Percentiles rank a stretch among this genome's conserved stretches.
These are phyloP conservation scores for Omphalotus guepiniiformis DNA, from an alignment of 768 basidiomycete genomes.

Conservation along the genomic window DNA sequence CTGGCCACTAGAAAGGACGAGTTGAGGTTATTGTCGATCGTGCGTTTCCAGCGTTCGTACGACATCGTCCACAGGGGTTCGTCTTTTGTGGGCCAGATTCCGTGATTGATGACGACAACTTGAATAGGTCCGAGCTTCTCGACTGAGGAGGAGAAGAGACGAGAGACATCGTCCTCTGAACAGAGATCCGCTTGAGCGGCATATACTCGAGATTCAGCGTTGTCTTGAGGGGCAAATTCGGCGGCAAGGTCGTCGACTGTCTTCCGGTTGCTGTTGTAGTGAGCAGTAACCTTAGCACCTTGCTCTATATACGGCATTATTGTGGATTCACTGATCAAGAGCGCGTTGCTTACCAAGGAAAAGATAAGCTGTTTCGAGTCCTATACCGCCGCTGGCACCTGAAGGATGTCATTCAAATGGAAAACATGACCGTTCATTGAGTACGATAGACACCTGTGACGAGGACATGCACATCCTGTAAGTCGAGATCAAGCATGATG, in stretches of 20 bases:
- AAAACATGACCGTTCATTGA: background rate
- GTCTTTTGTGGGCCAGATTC: conserved; percentile 40
- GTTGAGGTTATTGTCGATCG: conserved; percentile 60
- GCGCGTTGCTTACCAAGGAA: conserved; percentile 44
- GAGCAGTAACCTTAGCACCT: conserved; percentile 67
- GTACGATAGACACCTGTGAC: conserved; percentile 47
- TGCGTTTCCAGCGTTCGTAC: conserved; percentile 59
- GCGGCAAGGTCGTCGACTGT: conserved; percentile 37
- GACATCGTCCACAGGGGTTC: conserved; percentile 53
- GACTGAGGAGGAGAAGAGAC: conserved; percentile 42
- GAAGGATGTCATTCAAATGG: conserved; percentile 8
- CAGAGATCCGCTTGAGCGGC: conserved; percentile 55
- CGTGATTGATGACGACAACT: conserved; percentile 62
- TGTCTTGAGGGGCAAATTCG: conserved; percentile 29
- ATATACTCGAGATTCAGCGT: conserved; percentile 27
- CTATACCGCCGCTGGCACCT: conserved; percentile 79
- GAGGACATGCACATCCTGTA: conserved; percentile 60
- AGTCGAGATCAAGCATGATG: conserved; percentile 39
- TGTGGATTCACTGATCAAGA: background rate
- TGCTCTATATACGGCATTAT: conserved; percentile 41
- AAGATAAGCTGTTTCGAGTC: conserved; percentile 52
- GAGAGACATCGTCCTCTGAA: conserved; percentile 46
- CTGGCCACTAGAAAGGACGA: conserved; percentile 64
- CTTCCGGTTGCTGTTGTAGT: conserved; percentile 54
- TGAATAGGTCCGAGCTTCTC: conserved; percentile 48